Evolutionary conservation across 306 rosid genomes (phyloP).

Genomic region (Lagenaria siceraria): DNA sequence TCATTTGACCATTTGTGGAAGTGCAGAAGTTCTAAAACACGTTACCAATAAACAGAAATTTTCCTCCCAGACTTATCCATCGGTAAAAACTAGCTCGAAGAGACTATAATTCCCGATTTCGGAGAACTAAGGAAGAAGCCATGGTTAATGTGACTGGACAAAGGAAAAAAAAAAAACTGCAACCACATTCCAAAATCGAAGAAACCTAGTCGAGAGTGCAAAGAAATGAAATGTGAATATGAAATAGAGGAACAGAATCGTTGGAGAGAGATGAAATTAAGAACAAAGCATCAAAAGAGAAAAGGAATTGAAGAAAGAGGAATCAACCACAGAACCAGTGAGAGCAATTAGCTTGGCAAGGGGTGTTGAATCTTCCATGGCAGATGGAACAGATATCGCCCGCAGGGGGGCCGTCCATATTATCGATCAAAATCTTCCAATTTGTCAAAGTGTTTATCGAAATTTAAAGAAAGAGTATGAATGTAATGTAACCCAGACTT

Average conservation of each 20-base stretch:
- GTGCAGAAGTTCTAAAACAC: not conserved
- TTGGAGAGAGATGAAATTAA: not conserved
- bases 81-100: not conserved
- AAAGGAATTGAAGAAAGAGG: not conserved
- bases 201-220: not conserved
- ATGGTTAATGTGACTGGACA: not conserved
- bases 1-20: not conserved
- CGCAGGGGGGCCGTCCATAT: constrained; percentile 49
- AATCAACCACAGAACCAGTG: constrained; percentile 88
- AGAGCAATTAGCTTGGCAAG: constrained; percentile 90
- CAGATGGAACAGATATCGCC: constrained; percentile 73
- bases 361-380: constrained; percentile 47
- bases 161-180: not conserved
- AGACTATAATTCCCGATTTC: not conserved
- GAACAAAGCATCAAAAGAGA: not conserved
- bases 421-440: not conserved
- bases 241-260: not conserved
- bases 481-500: not conserved
- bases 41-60: not conserved
- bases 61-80: not conserved
- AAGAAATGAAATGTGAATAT: not conserved
- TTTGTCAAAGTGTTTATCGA: not conserved
- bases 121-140: not conserved
- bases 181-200: not conserved
- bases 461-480: not conserved